Evolutionary conservation across 192 early-diverging fungal species (phyloP).

Genomic region (Geranomyces michiganensis): DNA sequence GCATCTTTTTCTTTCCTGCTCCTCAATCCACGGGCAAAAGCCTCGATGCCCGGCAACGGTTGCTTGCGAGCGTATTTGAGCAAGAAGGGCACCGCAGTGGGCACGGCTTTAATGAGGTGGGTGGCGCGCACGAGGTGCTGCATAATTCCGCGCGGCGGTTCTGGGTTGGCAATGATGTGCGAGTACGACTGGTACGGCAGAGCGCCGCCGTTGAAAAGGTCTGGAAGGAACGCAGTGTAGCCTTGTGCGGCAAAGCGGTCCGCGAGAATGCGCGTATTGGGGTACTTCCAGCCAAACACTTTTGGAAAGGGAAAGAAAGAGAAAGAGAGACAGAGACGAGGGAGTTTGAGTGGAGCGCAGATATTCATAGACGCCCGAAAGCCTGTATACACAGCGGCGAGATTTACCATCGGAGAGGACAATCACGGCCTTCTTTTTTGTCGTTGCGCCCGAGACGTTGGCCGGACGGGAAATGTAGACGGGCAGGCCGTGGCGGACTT

Average conservation of each 20-base stretch:
- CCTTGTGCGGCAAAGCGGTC: constrained; percentile 9
- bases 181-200: not conserved
- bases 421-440: not conserved
- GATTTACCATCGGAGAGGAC: not conserved
- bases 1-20: no score
- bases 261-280: constrained; percentile 18
- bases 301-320: not conserved
- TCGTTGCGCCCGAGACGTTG: not conserved
- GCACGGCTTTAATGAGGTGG: not conserved
- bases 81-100: constrained; percentile 8
- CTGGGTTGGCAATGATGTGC: not conserved
- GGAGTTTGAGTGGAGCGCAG: not conserved
- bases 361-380: not conserved
- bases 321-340: not conserved
- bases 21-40: constrained; percentile 2
- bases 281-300: constrained; percentile 5
- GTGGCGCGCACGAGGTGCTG: not conserved
- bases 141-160: not conserved
- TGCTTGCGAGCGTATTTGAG: not conserved
- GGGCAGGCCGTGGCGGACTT: not conserved
- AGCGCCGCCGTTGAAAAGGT: constrained; percentile 12
- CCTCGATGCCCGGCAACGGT: not conserved
- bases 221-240: constrained; percentile 19
- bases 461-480: constrained; percentile 6
- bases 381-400: not conserved